Base-by-base conservation (phyloP, 2,329 filamentous ascomycete genomes). In the Penicillium sp. region DNA sequence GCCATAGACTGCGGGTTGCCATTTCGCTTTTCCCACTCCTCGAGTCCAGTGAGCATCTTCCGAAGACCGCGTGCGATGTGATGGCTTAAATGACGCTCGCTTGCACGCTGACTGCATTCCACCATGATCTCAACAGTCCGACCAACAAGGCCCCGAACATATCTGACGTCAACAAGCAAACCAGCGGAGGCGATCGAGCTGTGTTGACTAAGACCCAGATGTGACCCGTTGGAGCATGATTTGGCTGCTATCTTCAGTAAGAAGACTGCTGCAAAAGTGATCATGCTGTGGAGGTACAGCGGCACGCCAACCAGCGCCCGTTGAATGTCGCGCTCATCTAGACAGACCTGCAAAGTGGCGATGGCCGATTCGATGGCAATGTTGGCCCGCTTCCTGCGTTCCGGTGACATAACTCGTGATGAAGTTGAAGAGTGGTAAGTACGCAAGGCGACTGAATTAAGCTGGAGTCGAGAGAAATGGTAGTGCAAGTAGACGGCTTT, bases 401-500 rank as follows among this genome's bases (percentile, higher is more conserved):
- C 76, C 3, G 68, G 60, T 1, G 76, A 78, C 64, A 79, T 74
- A 4, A 65, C 60, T 39, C 69, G 66, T 6, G 69, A 63, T 13
- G 71, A 70, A 10, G 63, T 65, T 13, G 69, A 68, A 18, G 70
- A 71, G 47, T 73, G 70, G 47, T 79, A 74, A 8, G 76, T 76
- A 28, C 78, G 73, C 23, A 81, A 63, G 28, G 77, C 78, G 24
- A 79, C 74, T 4, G 79, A 79, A 42, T 79, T 76, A 8, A 81
- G 65, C 43, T 80, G 76, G 16, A 81, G 65, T 44, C 77, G 74
- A 43, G 76, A 79, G 59, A 80, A 81, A 60, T 80, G 70, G 54
- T 78, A 79, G 58, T 81, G 77, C 53, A 81, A 68, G 26, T 70
- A 70, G 6, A 79, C 76, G 23, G 76, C 78, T 63, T 79, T 79